Evolutionary conservation across 257 asterid genomes (phyloP), one percentile per base, ranked within the genome.

Genomic region (Ilex asprella): DNA sequence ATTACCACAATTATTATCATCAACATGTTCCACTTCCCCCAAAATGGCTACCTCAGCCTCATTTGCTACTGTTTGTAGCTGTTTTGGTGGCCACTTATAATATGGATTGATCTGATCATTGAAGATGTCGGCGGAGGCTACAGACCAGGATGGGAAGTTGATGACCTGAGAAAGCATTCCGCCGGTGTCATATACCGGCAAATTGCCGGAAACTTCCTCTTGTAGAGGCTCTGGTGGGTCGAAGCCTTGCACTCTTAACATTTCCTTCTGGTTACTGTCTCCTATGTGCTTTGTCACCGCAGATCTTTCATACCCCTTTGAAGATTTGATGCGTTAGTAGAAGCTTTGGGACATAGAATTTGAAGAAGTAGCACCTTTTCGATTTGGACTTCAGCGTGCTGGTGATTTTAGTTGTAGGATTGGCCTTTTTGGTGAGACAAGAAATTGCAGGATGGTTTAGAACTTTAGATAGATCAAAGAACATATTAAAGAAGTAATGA

Each of bases 81-180:
- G 84, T 9, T 72, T 79, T 50, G 76, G 90, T 29, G 77, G 81
- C 79, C 79, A 78, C 39, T 73, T 67, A 54, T 67, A 60, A 64
- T 65, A 59, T 16, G 72, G 60, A 39, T 76, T 82, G 88, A 86
- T 84, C 91, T 84, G 91, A 70, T 81, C 72, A 30, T 77, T 49
- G 16, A 79, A 49, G 14, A 56, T 66, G 56, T 66, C 74, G 59
- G 65, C 59, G 58, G 55, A 65, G 6, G 77, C 13, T 69, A 75
- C 82, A 55, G 72, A 71, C 76, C 84, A 79, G 52, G 67, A 49
- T 10, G 77, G 75, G 15, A 58, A 69, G 70, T 72, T 78, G 6
- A 82, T 55, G 44, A 78, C 67, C 78, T 82, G 92, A 5, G 87
- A 68, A 69, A 80, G 47, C 86, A 78, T 84, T 61, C 81, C 86